Percentiles rank a stretch among this genome's conserved stretches.
These are phyloP conservation scores for Aspergillus cavernicola DNA, from an alignment of 495 filamentous ascomycete genomes.

Conservation along the genomic window DNA sequence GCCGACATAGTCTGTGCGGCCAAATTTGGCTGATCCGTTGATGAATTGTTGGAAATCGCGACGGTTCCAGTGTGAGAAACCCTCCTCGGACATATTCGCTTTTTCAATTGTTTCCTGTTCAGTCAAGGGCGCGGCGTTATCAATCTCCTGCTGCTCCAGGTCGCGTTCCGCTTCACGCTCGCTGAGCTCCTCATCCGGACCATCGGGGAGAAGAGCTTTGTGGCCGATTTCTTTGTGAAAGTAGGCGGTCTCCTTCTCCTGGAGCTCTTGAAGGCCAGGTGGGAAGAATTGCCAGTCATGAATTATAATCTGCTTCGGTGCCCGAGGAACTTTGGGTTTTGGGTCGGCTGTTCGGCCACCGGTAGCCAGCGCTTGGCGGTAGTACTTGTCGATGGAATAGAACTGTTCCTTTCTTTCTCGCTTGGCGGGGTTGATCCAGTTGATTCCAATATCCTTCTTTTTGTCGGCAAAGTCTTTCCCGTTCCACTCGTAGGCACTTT, in stretches of 20 bases:
- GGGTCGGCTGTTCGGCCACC: conserved; percentile 80
- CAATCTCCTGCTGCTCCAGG: conserved; percentile 85
- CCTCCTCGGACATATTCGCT: conserved; percentile 69
- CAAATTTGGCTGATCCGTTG: conserved; percentile 89
- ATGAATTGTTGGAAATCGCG: conserved; percentile 98
- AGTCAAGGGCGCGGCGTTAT: conserved; percentile 82
- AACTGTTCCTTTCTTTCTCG: conserved; percentile 97
- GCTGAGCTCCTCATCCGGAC: conserved; percentile 75
- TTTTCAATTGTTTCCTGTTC: conserved; percentile 89
- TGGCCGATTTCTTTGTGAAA: conserved; percentile 95
- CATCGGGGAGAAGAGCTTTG: conserved; percentile 81
- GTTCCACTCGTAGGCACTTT: conserved; percentile 98
- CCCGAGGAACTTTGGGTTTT: conserved; percentile 92
- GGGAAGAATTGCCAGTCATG: conserved; percentile 99
- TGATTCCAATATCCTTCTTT: conserved; percentile 92
- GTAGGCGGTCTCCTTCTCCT: conserved; percentile 93
- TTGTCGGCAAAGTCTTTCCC: conserved; percentile 85
- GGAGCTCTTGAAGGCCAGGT: conserved; percentile 72
- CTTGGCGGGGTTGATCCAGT: conserved; percentile 98
- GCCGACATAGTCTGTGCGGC: conserved; percentile 73
- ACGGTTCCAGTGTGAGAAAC: conserved; percentile 92
- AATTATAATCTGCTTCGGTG: conserved; percentile 85
- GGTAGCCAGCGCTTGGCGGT: conserved; percentile 83
- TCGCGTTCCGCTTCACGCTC: conserved; percentile 85
- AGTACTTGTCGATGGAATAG: conserved; percentile 99